Conservation (phyloP, 2,329 filamentous ascomycete species). For the Immersiporthe knoxdaviesiana region DNA sequence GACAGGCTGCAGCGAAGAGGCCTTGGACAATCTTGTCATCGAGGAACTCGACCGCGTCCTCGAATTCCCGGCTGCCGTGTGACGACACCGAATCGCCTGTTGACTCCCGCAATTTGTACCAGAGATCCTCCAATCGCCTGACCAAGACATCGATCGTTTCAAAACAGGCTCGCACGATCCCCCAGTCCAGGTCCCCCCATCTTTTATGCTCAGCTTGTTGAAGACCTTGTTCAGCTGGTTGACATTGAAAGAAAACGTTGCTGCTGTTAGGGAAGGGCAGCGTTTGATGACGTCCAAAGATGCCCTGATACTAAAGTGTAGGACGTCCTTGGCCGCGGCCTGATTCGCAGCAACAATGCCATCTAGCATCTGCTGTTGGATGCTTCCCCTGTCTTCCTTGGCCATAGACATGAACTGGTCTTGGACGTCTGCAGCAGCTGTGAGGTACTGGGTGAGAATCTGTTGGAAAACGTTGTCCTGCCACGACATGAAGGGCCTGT, state of each 20-base stretch:
- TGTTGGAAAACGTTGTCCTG: conserved; percentile 61
- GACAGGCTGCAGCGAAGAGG: conserved; percentile 21
- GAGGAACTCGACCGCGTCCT: conserved; percentile 48
- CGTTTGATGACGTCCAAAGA: conserved; percentile 56
- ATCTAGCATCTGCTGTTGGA: conserved; percentile 51
- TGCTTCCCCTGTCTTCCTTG: conserved; percentile 46
- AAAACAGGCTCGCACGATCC: conserved; percentile 48
- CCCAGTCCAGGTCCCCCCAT: conserved; percentile 52
- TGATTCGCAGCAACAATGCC: conserved; percentile 57
- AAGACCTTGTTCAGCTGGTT: conserved; percentile 57
- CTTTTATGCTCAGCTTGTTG: conserved; percentile 48
- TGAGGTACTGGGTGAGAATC: conserved; percentile 60
- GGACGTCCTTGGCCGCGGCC: conserved; percentile 55
- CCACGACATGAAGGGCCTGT: conserved; percentile 58
- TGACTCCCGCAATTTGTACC: conserved; percentile 43
- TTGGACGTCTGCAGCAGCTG: conserved; percentile 58
- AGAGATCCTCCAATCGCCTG: conserved; percentile 45
- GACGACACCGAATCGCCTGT: conserved; percentile 37
- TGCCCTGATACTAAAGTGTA: conserved; percentile 51
- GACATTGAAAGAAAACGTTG: conserved; percentile 54
- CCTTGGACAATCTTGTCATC: conserved; percentile 26
- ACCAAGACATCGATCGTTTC: conserved; percentile 54
- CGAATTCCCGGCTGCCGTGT: conserved; percentile 42
- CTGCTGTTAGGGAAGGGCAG: conserved; percentile 49
- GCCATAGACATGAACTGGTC: conserved; percentile 57